Conservation (phyloP, 2,329 filamentous ascomycete species). For the Chaetomiaceae sp. region DNA sequence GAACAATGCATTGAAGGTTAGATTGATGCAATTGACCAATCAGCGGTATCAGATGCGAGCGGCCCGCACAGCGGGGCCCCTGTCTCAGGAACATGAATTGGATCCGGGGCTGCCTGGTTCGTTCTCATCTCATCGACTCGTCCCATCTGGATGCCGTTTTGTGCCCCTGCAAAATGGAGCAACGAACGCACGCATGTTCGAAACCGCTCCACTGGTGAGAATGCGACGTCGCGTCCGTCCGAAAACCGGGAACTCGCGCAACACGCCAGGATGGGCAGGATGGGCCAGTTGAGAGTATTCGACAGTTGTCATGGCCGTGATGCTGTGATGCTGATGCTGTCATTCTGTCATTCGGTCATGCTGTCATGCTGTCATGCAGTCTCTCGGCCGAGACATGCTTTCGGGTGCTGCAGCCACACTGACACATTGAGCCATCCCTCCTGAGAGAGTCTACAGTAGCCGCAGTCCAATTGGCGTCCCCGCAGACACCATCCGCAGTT, state of each 20-base stretch:
- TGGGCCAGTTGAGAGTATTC: background rate
- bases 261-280: no score
- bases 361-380: no score
- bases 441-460: no score
- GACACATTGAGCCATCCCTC: background rate
- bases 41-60: background rate
- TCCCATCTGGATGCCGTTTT: background rate
- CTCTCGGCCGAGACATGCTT: conserved; percentile 1
- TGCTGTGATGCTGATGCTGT: no score
- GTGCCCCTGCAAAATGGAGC: background rate
- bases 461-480: background rate
- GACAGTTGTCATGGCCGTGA: no score
- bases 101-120: background rate
- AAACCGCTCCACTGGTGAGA: background rate
- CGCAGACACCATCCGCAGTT: background rate
- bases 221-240: background rate
- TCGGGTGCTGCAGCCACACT: background rate
- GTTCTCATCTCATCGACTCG: background rate
- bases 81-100: conserved; percentile 10
- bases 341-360: no score
- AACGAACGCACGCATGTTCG: background rate
- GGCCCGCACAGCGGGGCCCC: conserved; percentile 9
- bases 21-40: conserved; percentile 8
- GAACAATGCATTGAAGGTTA: background rate
- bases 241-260: background rate